A percentile compares a stretch with the other conserved stretches of the same genome.
These are phyloP conservation scores for Puccinia hordei DNA, from an alignment of 1,284 basidiomycete species.

Conservation along the genomic window DNA sequence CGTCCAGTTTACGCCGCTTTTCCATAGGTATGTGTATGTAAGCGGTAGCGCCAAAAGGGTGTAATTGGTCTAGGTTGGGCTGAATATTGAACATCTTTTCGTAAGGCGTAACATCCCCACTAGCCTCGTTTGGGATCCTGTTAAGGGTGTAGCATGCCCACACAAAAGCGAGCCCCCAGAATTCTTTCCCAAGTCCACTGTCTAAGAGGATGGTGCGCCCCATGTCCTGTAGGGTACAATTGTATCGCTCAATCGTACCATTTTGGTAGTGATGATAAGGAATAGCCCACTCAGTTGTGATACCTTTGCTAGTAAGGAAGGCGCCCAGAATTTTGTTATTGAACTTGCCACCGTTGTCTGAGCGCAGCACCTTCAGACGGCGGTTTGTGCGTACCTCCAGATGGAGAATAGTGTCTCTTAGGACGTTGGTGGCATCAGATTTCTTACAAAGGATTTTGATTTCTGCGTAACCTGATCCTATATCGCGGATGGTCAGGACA, in stretches of 20 bases:
- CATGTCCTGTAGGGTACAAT: no score
- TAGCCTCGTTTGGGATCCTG: not conserved
- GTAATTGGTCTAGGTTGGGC: not conserved
- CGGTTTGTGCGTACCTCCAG: not conserved
- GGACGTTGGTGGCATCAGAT: not conserved
- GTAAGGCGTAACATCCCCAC: not conserved
- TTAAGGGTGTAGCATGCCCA: not conserved
- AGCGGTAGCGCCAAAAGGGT: not conserved
- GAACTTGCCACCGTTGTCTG: conserved; percentile 6
- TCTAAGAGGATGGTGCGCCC: no score
- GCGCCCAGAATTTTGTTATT: not conserved
- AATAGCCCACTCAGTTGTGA: not conserved
- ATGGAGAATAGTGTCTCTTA: not conserved
- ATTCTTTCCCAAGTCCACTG: not conserved
- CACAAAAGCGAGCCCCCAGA: not conserved
- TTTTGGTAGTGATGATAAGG: conserved; percentile 11
- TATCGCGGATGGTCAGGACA: not conserved
- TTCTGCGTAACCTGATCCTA: conserved; percentile 6
- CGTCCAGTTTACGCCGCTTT: conserved; percentile 14
- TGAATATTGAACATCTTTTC: not conserved
- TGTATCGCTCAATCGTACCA: no score
- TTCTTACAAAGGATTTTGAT: not conserved
- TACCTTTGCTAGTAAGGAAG: not conserved
- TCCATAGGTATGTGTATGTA: conserved; percentile 21
- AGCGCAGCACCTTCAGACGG: conserved; percentile 1